Evolutionary conservation across 345 rosid species (phyloP).

Genomic region (Moricandia arvensis): DNA sequence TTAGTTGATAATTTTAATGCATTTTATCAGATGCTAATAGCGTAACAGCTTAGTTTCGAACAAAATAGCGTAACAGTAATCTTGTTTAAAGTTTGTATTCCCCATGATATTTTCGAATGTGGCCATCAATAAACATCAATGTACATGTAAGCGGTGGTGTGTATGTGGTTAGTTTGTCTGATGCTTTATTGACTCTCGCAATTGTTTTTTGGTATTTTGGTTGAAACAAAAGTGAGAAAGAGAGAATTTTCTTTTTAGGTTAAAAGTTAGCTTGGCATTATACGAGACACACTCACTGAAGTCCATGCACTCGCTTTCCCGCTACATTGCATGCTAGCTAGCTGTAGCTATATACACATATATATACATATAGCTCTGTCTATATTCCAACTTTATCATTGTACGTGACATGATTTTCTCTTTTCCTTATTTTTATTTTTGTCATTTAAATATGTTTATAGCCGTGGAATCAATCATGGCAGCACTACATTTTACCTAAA

Average conservation of each 20-base stretch:
- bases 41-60: no score
- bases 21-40: background rate
- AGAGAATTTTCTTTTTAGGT: conserved; percentile 29
- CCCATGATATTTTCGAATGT: conserved; percentile 16
- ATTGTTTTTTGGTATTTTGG: conserved; percentile 14
- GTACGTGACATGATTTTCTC: background rate
- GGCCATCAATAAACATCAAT: background rate
- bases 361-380: background rate
- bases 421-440: background rate
- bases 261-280: conserved; percentile 35
- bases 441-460: no score
- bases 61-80: background rate
- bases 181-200: conserved; percentile 34
- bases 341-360: conserved; percentile 21
- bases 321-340: conserved; percentile 38
- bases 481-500: no score
- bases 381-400: background rate
- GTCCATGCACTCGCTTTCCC: conserved; percentile 41
- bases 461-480: no score
- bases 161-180: conserved; percentile 39
- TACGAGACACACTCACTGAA: conserved; percentile 37
- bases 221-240: conserved; percentile 28
- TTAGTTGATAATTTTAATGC: background rate
- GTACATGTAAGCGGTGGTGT: conserved; percentile 28
- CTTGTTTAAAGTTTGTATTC: background rate